Percentiles rank a stretch among this genome's conserved stretches.
Conservation (phyloP, 169 alveolate genomes). For the Plasmodium sp. region DNA sequence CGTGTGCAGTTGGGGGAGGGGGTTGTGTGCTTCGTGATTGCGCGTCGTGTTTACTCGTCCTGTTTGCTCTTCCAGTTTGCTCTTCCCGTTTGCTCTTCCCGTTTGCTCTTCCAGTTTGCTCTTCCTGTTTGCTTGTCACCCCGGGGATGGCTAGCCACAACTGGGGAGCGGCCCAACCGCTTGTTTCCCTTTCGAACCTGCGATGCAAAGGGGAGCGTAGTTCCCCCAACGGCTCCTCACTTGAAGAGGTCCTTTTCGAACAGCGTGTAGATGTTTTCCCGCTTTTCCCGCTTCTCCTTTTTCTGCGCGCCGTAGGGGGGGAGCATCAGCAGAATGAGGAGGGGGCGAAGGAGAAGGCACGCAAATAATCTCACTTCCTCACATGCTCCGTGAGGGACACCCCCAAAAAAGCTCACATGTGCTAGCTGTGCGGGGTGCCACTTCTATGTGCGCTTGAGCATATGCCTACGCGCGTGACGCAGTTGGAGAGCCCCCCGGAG, state of each 20-base stretch:
- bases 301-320: constrained; percentile 3
- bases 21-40: background rate
- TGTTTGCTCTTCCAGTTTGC: background rate
- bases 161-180: background rate
- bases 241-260: constrained; percentile 62
- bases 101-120: too few relatives aligned
- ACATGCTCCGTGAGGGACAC: background rate
- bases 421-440: background rate
- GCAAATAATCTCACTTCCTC: background rate
- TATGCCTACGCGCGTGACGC: background rate
- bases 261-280: constrained; percentile 57
- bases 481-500: background rate
- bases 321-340: background rate
- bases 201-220: background rate
- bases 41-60: background rate
- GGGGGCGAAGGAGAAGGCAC: background rate
- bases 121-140: too few relatives aligned
- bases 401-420: background rate
- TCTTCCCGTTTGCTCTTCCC: too few relatives aligned
- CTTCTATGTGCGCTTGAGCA: background rate
- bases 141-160: background rate
- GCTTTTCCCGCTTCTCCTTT: constrained; percentile 74
- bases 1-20: background rate
- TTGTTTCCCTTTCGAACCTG: background rate
- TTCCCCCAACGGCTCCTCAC: background rate